These are phyloP conservation scores for Euphrasia arctica DNA, from an alignment of 305 asterid genomes.

Conservation along the genomic window DNA sequence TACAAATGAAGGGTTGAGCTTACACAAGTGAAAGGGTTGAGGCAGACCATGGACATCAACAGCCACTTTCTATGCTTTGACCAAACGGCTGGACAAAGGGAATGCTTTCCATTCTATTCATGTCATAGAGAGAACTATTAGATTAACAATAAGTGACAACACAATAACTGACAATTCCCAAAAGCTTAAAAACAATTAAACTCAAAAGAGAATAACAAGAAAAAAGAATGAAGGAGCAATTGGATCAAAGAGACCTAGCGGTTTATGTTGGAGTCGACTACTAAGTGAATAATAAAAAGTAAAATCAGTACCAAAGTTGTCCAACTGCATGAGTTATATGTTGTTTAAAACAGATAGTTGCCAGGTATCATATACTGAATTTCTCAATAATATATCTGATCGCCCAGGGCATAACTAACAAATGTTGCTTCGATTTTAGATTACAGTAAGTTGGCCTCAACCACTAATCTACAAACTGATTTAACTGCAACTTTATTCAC, in stretches of 20 bases:
- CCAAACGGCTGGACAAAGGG: conserved; percentile 99
- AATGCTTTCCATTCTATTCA: conserved; percentile 87
- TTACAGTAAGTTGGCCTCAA: neutral
- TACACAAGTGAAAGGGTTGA: conserved; percentile 90
- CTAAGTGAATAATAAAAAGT: conserved; percentile 7
- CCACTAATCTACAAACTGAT: conserved; percentile 2
- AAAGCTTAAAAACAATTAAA: neutral
- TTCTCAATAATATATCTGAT: neutral
- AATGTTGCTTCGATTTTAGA: neutral
- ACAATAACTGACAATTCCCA: neutral
- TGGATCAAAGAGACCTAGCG: neutral
- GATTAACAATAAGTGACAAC: conserved; percentile 10
- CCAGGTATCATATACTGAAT: neutral
- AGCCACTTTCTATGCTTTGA: conserved; percentile 98
- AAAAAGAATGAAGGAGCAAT: conserved; percentile 6
- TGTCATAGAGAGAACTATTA: conserved; percentile 21
- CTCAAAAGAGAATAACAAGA: neutral
- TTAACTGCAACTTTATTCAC: neutral
- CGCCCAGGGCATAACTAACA: conserved; percentile 2
- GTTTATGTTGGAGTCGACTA: conserved; percentile 4
- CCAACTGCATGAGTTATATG: neutral
- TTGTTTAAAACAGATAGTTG: neutral
- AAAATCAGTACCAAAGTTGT: neutral
- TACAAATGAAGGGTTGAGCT: conserved; percentile 32
- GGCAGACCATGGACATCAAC: conserved; percentile 94